Evolutionary conservation across 108 stramenopile genomes (phyloP), one percentile per base, ranked within the genome.

Genomic region (Aureococcus anophagefferens): DNA sequence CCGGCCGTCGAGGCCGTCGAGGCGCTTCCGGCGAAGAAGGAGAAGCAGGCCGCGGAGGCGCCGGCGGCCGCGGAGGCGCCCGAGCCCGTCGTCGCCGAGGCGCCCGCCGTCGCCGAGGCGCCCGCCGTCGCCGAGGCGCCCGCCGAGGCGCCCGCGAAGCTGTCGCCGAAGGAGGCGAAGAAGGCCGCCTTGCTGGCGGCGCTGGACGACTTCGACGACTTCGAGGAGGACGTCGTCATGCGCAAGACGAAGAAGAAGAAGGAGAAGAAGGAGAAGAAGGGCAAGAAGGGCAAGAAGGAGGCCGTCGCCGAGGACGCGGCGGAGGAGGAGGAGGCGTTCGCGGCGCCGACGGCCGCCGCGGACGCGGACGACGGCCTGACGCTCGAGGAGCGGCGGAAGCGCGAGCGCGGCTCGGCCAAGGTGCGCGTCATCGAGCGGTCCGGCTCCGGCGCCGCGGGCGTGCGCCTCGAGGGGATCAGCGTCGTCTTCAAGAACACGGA

Each of bases 401-500:
- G 90, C 72, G 84, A 92, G 70, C 88, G 96, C 29, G 92, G 93
- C 32, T 93, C 96, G 31, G 92, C 93, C 11, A 83, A 91, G 15
- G 92, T 94, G 62, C 91, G 94, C 30, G 85, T 93, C 46, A 90
- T 91, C 90, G 90, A 91, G 80, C 79, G 87, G 33, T 71, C 86
- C 14, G 92, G 93, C 68, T 92, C 93, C 7, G 91, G 90, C 70
- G 93, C 82, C 73, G 87, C 88, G 0, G 86, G 89, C 33, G 78
- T 96, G 9, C 89, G 93, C 14, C 84, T 96, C 40, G 94, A 95
- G 69, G 81, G 89, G 66, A 82, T 97, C 33, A 91, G 89, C 15
- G 86, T 94, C 62, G 91, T 90, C n/a, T 95, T 95, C 74, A 84
- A 92, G 59, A 91, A 95, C 76, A 90, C 91, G 70, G 89, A 92